Conservation (phyloP, 257 asterid genomes). For the Solanum clarkiae region DNA sequence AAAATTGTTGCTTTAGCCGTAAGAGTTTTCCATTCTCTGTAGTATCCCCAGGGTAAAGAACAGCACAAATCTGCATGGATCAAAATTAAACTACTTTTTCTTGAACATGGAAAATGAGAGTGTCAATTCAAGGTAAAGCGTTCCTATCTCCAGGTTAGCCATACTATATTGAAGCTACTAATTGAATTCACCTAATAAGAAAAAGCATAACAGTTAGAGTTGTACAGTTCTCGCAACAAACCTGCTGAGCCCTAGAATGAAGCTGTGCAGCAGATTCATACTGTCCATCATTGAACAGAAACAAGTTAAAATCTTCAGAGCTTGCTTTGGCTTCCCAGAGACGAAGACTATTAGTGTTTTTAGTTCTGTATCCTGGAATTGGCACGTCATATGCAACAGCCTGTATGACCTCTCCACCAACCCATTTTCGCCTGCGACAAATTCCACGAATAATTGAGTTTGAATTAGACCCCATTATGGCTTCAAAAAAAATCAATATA, state of each 20-base stretch:
- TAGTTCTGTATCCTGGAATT: constrained; percentile 98
- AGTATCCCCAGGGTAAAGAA: constrained; percentile 97
- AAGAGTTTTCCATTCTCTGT: constrained; percentile 85
- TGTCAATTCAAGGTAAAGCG: neutral
- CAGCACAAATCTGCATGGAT: constrained; percentile 80
- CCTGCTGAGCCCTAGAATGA: constrained; percentile 98
- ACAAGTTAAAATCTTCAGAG: constrained; percentile 70
- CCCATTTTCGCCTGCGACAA: constrained; percentile 70
- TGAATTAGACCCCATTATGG: neutral
- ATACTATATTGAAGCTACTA: neutral
- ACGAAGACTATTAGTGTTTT: constrained; percentile 91
- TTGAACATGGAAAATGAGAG: constrained; percentile 1
- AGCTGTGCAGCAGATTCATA: constrained; percentile 92
- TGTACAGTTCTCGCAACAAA: constrained; percentile 8
- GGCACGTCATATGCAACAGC: constrained; percentile 98
- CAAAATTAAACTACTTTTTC: neutral
- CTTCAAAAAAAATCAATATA: neutral
- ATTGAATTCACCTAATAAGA: neutral
- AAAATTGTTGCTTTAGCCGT: constrained; percentile 92
- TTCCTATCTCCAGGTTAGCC: neutral
- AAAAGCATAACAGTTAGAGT: neutral
- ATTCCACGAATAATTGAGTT: neutral
- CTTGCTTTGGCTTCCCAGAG: constrained; percentile 99
- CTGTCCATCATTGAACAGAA: constrained; percentile 91
- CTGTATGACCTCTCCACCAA: constrained; percentile 93